Base-by-base conservation (phyloP, 352 stramenopile genomes). In the Pythium dissotocum region DNA sequence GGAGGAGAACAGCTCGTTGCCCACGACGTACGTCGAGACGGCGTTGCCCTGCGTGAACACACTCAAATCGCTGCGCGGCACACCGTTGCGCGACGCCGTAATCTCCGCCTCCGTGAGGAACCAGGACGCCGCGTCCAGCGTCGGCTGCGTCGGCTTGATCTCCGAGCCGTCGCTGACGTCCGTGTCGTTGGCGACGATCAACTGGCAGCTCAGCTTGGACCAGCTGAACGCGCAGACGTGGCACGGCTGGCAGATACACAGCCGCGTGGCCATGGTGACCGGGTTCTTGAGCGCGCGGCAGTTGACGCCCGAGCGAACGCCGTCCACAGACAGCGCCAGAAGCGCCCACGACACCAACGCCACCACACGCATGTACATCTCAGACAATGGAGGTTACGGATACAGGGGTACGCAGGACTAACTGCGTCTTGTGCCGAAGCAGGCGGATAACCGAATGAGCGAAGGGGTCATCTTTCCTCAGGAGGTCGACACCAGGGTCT, bases 81-180 rank as follows among this genome's bases (percentile, higher is more conserved):
- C 67, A 49, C 81, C 85, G 12, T 75, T 71, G 26, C 85, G 79
- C 6, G 80, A 76, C 0, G 35, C 71, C 18, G 69, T 70, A 69
- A 93, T 84, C 66, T 93, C 85, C 8, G 77, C 72, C 6, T 79
- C 70, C 0, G 76, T 87, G 0, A 93, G 67, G 63, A 93, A 91
- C 85, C 85, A 93, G 7, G 75, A 70, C 4, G 64, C 61, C 10
- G 80, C 69, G n/a, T 82, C 71, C n/a, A 89, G 68, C 16, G 76
- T 36, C 18, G 82, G 82, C 55, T 90, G 82, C 18, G 46, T 53
- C 6, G 46, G 46, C 46, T 53, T 24, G 46, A 53, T 56, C 12
- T 75, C 54, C 21, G 70, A 74, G 46, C 66, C 72, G 49, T 82
- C 63, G 28, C 61, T 69, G 26, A 70, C 40, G 36, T 61, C 55